Evolutionary conservation across 805 yeast genomes (phyloP), one percentile per base, ranked within the genome.

Genomic region (Candida xiaguanensis): DNA sequence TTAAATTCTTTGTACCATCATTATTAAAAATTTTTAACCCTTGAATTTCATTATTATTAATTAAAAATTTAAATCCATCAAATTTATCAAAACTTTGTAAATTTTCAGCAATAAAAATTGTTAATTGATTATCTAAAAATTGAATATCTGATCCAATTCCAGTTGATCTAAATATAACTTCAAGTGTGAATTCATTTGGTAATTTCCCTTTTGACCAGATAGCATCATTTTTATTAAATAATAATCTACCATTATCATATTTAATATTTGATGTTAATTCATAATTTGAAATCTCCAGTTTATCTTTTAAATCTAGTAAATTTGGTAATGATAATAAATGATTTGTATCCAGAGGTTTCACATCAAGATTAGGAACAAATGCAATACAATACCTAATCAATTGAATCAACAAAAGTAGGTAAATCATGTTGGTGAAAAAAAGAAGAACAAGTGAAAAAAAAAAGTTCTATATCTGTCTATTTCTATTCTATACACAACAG

Each of bases 211-310:
- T 40, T 6, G 56, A 46, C 63, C 63, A 59, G 8, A 57, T 24
- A 3, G 50, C 32, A 2, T 59, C 59, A 7, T 16, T n/a, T 5
- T 49, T 52, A 18, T 45, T 42, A 9, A 46, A 28, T 19, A 57
- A 35, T 19, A 58, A 40, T 37, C 63, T 44, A 68, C 72, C 98
- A 61, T 90, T 82, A 69, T 89, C 97, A 67, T 90, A 86, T 74
- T 85, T 84, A 73, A 91, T 79, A 76, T 73, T 86, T 55, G 86
- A 90, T 45, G 42, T 38, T 12, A 53, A 31, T 5, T 52, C 45
- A 71, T 72, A 68, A 16, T 48, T 46, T n/a, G 41, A 31, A 16
- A 68, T 45, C 8, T 59, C 62, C 2, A 42, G 37, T 2, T 60
- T 39, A 13, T 43, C 44, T 5, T 54, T 36, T 17, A 59, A 35